Base-by-base conservation (phyloP, 164 flowering plant species). In the Annona squamosa region DNA sequence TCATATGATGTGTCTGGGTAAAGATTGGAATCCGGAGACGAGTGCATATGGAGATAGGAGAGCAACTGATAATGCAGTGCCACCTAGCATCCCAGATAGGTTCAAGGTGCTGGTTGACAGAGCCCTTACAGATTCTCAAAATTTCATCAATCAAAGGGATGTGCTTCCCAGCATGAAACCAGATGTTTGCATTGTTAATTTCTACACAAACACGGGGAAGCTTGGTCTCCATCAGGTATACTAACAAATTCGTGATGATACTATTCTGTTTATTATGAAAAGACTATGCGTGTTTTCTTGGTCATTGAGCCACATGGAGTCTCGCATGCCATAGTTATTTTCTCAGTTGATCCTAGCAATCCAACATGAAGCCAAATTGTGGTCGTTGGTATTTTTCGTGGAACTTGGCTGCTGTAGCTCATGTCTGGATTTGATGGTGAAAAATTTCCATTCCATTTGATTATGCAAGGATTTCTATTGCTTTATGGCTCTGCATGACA, bases 1-100 rank as follows among this genome's bases (percentile, higher is more conserved):
- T 78, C 83, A 84, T 71, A 90, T 92, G 98, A 90, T 94, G 97
- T 92, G 97, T 79, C 92, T 94, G 70, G 98, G 98, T 71, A 85
- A 82, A 74, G 81, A 86, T 72, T 94, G 98, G 98, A 92, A 92
- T 64, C 93, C 96, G 41, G 81, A 87, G 77, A 48, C 52, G 9
- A 81, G 83, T 47, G 7, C 4, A 9, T 94, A 92, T 77, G 83
- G 62, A 48, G 80, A 83, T 5, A 9, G 4, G 3, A 86, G 89
- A n/a, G 78, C 81, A 44, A 18, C 64, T 48, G 97, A 94, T 80
- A 83, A 75, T 69, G 79, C 89, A n/a, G 73, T 65, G 76, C 88
- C 98, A 46, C 97, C 91, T 0, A 13, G 4, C 2, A 84, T 90
- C 59, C 98, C 97, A 42, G 71, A 19, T 19, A 82, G 84, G 18